Percentiles rank a stretch among this genome's conserved stretches.
Conservation (phyloP, 768 basidiomycete genomes). For the Leccinum pellstonianum region DNA sequence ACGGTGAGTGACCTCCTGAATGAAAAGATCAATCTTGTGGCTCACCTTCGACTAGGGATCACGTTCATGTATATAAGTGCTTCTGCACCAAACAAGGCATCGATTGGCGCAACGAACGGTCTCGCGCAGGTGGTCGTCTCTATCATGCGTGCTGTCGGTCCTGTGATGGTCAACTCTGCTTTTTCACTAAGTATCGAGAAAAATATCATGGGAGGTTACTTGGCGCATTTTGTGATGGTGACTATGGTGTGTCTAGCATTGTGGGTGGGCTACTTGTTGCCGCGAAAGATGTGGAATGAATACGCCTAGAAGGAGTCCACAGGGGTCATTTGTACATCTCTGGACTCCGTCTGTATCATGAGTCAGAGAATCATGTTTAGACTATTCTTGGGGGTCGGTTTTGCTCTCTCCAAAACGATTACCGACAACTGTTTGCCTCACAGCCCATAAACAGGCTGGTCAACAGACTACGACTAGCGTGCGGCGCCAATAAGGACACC, state of each 20-base stretch:
- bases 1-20: constrained; percentile 41
- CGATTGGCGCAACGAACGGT: constrained; percentile 76
- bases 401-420: constrained; percentile 15
- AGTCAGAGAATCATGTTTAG: constrained; percentile 28
- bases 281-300: constrained; percentile 20
- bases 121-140: constrained; percentile 34
- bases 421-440: too few relatives aligned
- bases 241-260: constrained; percentile 32
- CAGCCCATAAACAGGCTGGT: too few relatives aligned
- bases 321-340: constrained; percentile 26
- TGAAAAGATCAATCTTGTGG: neutral
- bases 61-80: constrained; percentile 69
- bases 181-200: constrained; percentile 29
- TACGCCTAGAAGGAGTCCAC: neutral
- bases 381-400: neutral
- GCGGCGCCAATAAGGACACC: too few relatives aligned
- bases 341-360: constrained; percentile 20
- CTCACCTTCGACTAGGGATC: constrained; percentile 41
- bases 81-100: constrained; percentile 63
- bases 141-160: constrained; percentile 30
- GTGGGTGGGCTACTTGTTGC: constrained; percentile 33
- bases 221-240: constrained; percentile 49
- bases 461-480: too few relatives aligned
- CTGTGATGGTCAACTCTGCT: constrained; percentile 26
- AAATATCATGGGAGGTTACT: constrained; percentile 50